A percentile compares a stretch with the other conserved stretches of the same genome.
Evolutionary conservation across 805 yeast genomes (phyloP).

Genomic region (Kodamaea restingae): DNA sequence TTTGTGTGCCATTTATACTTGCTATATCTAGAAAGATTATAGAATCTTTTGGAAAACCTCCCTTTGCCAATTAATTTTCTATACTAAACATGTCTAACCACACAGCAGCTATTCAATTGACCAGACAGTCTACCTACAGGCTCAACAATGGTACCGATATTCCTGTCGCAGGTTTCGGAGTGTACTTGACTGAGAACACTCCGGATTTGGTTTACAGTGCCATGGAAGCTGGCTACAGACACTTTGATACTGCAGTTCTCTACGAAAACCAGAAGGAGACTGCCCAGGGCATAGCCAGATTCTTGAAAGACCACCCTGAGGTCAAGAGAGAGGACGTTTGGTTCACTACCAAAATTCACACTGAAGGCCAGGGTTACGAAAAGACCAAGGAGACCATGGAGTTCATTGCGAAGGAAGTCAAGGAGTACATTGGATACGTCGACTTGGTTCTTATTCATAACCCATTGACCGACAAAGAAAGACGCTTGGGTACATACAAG

Average conservation of each 20-base stretch:
- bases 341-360: constrained; percentile 34
- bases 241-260: constrained; percentile 66
- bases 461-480: constrained; percentile 31
- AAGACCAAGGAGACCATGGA: constrained; percentile 28
- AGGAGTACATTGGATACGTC: constrained; percentile 31
- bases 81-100: constrained; percentile 28
- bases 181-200: constrained; percentile 39
- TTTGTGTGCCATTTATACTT: neutral
- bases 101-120: constrained; percentile 33
- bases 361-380: constrained; percentile 34
- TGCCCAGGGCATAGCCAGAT: constrained; percentile 54
- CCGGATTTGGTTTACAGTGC: constrained; percentile 50
- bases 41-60: neutral
- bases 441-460: constrained; percentile 47
- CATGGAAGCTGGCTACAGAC: constrained; percentile 64
- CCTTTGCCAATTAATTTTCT: neutral
- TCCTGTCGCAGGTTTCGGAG: constrained; percentile 57
- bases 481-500: constrained; percentile 60
- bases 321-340: constrained; percentile 32
- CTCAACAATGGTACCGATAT: constrained; percentile 54
- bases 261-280: constrained; percentile 64
- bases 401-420: constrained; percentile 29
- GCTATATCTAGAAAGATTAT: neutral
- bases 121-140: constrained; percentile 32
- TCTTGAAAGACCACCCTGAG: constrained; percentile 43